These are phyloP conservation scores for Moricandia moricandioides DNA, from an alignment of 345 rosid species.

Conservation along the genomic window DNA sequence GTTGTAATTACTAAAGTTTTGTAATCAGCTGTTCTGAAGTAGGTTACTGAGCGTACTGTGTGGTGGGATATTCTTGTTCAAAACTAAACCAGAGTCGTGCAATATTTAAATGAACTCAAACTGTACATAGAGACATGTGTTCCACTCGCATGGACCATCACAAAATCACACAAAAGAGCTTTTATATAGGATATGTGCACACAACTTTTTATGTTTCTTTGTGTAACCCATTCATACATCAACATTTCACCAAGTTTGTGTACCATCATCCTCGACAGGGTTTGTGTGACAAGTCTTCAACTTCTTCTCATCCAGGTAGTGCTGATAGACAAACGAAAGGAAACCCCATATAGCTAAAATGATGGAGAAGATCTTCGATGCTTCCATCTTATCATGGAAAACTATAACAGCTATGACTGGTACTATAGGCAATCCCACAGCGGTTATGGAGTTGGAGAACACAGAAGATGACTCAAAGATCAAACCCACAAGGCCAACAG, in stretches of 20 bases:
- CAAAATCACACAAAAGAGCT: not conserved
- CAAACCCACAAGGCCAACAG: conserved; percentile 43
- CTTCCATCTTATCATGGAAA: conserved; percentile 58
- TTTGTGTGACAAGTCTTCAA: not conserved
- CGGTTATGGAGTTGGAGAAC: conserved; percentile 29
- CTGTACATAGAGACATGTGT: not conserved
- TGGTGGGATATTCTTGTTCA: too few relatives aligned
- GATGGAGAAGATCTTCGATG: conserved; percentile 56
- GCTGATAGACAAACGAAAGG: conserved; percentile 57
- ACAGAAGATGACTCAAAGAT: conserved; percentile 23
- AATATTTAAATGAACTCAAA: not conserved
- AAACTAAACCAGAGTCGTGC: too few relatives aligned
- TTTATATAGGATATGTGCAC: not conserved
- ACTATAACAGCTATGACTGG: conserved; percentile 33
- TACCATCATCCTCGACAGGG: conserved; percentile 12
- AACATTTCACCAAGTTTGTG: conserved; percentile 13
- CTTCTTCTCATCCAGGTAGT: conserved; percentile 45
- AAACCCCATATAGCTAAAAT: conserved; percentile 61
- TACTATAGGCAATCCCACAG: conserved; percentile 51
- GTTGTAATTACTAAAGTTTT: not conserved
- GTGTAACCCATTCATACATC: not conserved
- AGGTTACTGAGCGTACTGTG: conserved; percentile 1
- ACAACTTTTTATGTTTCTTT: conserved; percentile 14
- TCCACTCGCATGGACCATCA: not conserved
- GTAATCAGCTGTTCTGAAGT: conserved; percentile 4